Base-by-base conservation (phyloP, 202 grass and related monocot species). In the Carex arenaria region DNA sequence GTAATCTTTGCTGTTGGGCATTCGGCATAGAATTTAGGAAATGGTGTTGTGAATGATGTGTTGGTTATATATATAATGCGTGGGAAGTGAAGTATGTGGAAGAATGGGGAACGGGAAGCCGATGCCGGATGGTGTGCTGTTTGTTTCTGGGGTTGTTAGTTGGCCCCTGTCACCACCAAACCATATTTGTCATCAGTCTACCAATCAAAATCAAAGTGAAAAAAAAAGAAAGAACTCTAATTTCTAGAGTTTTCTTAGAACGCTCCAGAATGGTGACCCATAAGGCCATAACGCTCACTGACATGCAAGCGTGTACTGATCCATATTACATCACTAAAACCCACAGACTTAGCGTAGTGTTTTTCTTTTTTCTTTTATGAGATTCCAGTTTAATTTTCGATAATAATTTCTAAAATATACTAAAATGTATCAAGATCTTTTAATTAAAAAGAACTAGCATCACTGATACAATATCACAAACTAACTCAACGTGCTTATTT, bases 71-170 rank as follows among this genome's bases (percentile, higher is more conserved):
- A 26, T 26, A 26, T 26, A 26, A 26, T 26, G 26, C 26, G 26
- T 26, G 26, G 26, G 26, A 26, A 26, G 26, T 26, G 26, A 26
- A 26, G 26, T 12, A 53, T 74, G 47, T 53, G 7, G 47, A 54
- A 74, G 23, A 74, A 74, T 73, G 70, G 22, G 45, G 19, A 79
- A 40, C 47, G 57, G 52, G 54, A 61, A 53, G 53, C 22, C 17
- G 49, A 36, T 42, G 76, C 56, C 22, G 8, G 72, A 36, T 42
- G 76, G 77, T 59, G 56, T 11, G 55, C 20, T 80, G 77, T 80
- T 20, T 80, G n/a, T 80, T 74, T 75, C 31, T 63, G 36, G 54
- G 77, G 77, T 63, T 80, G 77, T 80, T 80, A 63, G 55, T 80
- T 14, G 56, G 56, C 77, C 77, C 60, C 23, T 64, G 4, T 75